Percentiles rank a stretch among this genome's conserved stretches.
Evolutionary conservation across 2,329 filamentous ascomycete genomes (phyloP).

Genomic region (Akanthomyces dipterigenus): DNA sequence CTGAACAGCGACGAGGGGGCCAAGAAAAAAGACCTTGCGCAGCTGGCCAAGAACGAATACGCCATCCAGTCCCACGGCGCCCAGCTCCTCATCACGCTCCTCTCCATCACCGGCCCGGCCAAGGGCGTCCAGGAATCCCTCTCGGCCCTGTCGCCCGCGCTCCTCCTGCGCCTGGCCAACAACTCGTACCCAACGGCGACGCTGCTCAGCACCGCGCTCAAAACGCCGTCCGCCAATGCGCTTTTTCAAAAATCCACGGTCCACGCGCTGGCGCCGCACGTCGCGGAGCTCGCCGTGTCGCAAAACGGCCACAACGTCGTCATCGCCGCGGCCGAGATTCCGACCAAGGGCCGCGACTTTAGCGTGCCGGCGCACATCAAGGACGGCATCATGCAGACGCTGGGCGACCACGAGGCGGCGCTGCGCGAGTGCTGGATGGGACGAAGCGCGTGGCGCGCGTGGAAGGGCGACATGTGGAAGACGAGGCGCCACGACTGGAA

Average conservation of each 20-base stretch:
- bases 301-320: conserved; percentile 46
- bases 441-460: conserved; percentile 49
- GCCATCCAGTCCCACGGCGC: conserved; percentile 63
- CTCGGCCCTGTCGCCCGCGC: conserved; percentile 48
- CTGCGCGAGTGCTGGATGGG: conserved; percentile 49
- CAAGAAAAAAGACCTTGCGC: conserved; percentile 29
- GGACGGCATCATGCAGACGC: conserved; percentile 44
- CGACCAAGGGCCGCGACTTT: conserved; percentile 41
- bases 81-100: conserved; percentile 72
- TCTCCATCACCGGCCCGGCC: conserved; percentile 65
- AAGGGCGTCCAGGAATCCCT: conserved; percentile 70
- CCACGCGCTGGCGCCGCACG: conserved; percentile 37
- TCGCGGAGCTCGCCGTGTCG: conserved; percentile 40
- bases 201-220: conserved; percentile 44
- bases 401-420: conserved; percentile 41
- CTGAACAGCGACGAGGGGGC: conserved; percentile 30
- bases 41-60: conserved; percentile 49
- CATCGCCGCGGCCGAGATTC: conserved; percentile 41
- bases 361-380: conserved; percentile 52
- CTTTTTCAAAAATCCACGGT: conserved; percentile 51
- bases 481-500: conserved; percentile 49
- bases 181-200: conserved; percentile 41
- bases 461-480: conserved; percentile 53
- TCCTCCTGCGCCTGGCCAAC: conserved; percentile 58
- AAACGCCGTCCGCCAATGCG: conserved; percentile 40